phyloP scores from a whole-genome alignment of 2,329 filamentous ascomycete genomes.

The Cladosporium sp. region DNA sequence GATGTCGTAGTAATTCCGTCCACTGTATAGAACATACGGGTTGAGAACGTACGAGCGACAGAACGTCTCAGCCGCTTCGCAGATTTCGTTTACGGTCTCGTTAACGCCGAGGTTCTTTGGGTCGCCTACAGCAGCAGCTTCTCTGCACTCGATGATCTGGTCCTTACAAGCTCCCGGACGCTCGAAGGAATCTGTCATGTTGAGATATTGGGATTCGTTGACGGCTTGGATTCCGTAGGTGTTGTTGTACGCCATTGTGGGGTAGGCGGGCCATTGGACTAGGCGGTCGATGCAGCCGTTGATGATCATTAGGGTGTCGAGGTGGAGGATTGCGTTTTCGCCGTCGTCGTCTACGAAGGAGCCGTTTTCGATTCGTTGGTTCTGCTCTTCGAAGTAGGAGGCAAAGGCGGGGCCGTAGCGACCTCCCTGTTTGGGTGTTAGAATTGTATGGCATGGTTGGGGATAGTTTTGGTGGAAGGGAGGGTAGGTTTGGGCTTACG shows the following conservation, averaged over 20 bases:
- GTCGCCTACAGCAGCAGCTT: slow-evolving; percentile 43
- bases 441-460: not conserved
- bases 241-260: slow-evolving; percentile 50
- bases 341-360: not conserved
- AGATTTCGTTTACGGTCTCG: slow-evolving; percentile 36
- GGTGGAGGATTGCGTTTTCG: slow-evolving; percentile 29
- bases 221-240: slow-evolving; percentile 51
- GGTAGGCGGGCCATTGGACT: slow-evolving; percentile 41
- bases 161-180: slow-evolving; percentile 49
- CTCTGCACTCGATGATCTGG: slow-evolving; percentile 48
- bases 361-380: slow-evolving; percentile 44
- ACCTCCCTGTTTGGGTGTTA: slow-evolving; percentile 30
- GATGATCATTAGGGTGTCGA: slow-evolving; percentile 47
- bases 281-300: slow-evolving; percentile 53
- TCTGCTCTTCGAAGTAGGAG: slow-evolving; percentile 53
- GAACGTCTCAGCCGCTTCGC: slow-evolving; percentile 41
- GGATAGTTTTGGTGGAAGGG: no score
- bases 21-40: slow-evolving; percentile 39
- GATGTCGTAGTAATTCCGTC: slow-evolving; percentile 55
- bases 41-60: slow-evolving; percentile 45
- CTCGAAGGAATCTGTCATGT: slow-evolving; percentile 42
- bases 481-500: slow-evolving; percentile 28
- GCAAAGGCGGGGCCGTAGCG: slow-evolving; percentile 55
- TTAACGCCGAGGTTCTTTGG: slow-evolving; percentile 43
- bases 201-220: slow-evolving; percentile 44